A percentile compares a stretch with the other conserved stretches of the same genome.
Conservation (phyloP, 228 moss, liverwort and hornwort genomes). For the Sphagnum magellanicum region DNA sequence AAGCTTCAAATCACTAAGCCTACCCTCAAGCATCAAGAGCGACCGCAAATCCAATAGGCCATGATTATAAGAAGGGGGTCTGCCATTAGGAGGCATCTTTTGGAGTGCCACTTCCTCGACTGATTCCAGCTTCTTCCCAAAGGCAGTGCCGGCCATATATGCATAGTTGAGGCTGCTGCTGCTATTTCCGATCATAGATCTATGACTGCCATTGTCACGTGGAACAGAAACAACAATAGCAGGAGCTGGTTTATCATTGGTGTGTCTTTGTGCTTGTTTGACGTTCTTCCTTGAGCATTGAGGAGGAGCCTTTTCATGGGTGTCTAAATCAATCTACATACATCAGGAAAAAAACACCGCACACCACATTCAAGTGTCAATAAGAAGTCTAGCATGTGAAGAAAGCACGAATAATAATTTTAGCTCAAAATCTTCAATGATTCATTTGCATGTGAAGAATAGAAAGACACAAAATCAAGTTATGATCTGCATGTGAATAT, state of each 20-base stretch:
- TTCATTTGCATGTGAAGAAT: not conserved
- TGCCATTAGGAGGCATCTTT: conserved; percentile 25
- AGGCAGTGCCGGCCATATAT: conserved; percentile 34
- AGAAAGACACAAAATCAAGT: not conserved
- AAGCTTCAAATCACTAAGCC: conserved; percentile 38
- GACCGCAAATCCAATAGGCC: conserved; percentile 34
- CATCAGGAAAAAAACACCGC: not conserved
- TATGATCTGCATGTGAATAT: too few species aligned
- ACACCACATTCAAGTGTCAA: not conserved
- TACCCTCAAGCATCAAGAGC: conserved; percentile 34
- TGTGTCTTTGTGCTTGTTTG: conserved; percentile 15
- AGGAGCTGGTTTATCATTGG: conserved; percentile 12
- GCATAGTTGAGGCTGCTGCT: conserved; percentile 21
- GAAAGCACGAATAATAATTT: conserved; percentile 5
- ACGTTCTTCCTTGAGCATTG: conserved; percentile 22
- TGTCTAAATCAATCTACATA: conserved; percentile 2
- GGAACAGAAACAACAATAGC: conserved; percentile 12
- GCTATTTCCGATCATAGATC: conserved; percentile 24
- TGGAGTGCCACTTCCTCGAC: conserved; percentile 25
- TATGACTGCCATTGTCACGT: conserved; percentile 34
- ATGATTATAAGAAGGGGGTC: conserved; percentile 2
- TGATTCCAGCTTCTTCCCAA: conserved; percentile 32
- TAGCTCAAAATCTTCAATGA: not conserved
- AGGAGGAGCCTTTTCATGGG: conserved; percentile 3
- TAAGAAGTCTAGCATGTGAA: not conserved